phyloP scores from a whole-genome alignment of 2,329 filamentous ascomycete genomes.

The Chrysoporthe puriensis region DNA sequence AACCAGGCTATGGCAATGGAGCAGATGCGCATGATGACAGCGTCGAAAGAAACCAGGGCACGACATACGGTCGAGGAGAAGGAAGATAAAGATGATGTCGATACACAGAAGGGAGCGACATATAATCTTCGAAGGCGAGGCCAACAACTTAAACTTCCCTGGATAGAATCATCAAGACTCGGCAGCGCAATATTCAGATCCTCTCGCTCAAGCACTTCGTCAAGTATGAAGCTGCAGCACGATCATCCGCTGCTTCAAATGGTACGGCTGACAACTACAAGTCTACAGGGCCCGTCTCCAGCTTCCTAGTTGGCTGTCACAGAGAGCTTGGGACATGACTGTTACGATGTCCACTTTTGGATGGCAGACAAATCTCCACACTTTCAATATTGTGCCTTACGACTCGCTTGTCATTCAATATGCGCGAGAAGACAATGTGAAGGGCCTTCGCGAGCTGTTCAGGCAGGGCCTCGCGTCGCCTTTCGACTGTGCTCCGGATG shows the following conservation, averaged over 20 bases:
- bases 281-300: slow-evolving; percentile 13
- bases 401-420: neutral
- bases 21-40: neutral
- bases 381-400: neutral
- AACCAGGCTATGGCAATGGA: neutral
- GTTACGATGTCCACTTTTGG: neutral
- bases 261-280: neutral
- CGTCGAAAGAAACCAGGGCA: neutral
- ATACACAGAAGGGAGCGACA: neutral
- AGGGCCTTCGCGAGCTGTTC: slow-evolving; percentile 4
- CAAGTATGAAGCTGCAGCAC: neutral
- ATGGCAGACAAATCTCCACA: neutral
- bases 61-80: neutral
- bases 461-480: slow-evolving; percentile 7
- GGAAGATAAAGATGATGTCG: too few species aligned
- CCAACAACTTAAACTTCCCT: neutral
- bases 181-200: neutral
- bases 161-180: neutral
- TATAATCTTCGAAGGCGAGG: neutral
- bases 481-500: neutral
- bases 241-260: too few species aligned
- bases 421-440: neutral
- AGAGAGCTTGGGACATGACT: slow-evolving; percentile 10
- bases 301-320: slow-evolving; percentile 13
- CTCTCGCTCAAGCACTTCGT: neutral